Evolutionary conservation across 805 yeast species (phyloP), one percentile per base, ranked within the genome.

Genomic region (Ogataea parapolymorpha): DNA sequence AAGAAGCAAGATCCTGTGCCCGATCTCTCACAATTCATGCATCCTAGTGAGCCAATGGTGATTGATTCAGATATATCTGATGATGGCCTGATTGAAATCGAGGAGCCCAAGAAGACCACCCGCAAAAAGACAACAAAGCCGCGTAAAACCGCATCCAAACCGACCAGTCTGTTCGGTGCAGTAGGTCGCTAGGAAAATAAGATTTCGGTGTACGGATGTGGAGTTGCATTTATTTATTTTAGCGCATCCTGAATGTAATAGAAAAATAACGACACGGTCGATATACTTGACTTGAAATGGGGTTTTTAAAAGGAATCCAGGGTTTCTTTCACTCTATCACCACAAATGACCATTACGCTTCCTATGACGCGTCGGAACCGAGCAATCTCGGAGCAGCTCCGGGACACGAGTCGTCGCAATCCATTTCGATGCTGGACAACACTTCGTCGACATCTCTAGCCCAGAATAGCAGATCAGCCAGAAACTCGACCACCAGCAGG

Each of bases 311-410:
- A 15, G 53, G 53, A 32, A 45, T 64, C 48, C 56, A 69, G 55
- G 63, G 67, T 55, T 62, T 63, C 39, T 48, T 65, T 42, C 61
- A 77, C 52, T 73, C 79, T 20, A 68, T 77, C 29, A 76, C 81
- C 6, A 77, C 82, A 3, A 73, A 71, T 6, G 82, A 77, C 49
- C 82, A 77, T 53, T 77, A 77, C 54, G 82, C 82, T 16, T 70
- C 75, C 29, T 77, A 72, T 45, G 78, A 70, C 10, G 46, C 44
- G 18, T 53, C 58, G 23, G 55, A 61, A 5, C 58, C 56, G 20
- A 57, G 68, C n/a, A 59, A 63, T 29, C 37, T 33, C 18, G 42
- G 50, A 54, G 25, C 58, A 47, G 18, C 42, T 32, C 45, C 42
- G 7, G 48, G 54, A 4, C 51, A 54, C 28, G 48, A 44, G 12